phyloP scores from a whole-genome alignment of 805 yeast genomes.

The Ascoidea tarda region DNA sequence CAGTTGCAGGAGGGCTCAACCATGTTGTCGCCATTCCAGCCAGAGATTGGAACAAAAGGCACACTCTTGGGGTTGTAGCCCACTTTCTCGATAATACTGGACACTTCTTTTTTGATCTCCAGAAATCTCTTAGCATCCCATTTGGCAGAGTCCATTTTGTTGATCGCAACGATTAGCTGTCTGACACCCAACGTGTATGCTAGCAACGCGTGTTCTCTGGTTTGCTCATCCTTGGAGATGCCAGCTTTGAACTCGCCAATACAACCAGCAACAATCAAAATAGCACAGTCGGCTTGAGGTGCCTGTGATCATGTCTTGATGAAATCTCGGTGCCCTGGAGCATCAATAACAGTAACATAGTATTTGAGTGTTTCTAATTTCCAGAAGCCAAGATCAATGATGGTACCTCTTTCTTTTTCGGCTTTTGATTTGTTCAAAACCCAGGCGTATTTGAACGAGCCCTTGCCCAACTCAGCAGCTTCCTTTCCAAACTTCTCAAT shows the following conservation, averaged over 20 bases:
- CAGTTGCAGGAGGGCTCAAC: conserved; percentile 70
- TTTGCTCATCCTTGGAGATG: conserved; percentile 89
- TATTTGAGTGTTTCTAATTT: conserved; percentile 86
- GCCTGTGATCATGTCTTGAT: conserved; percentile 93
- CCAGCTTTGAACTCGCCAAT: conserved; percentile 93
- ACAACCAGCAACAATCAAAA: conserved; percentile 84
- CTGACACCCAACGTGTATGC: conserved; percentile 83
- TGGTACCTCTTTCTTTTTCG: conserved; percentile 95
- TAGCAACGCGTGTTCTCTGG: conserved; percentile 87
- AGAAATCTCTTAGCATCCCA: conserved; percentile 75
- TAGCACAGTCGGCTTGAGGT: conserved; percentile 92
- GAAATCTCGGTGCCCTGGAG: conserved; percentile 95
- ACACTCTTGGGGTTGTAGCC: conserved; percentile 76
- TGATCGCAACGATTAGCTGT: conserved; percentile 79
- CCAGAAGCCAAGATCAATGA: conserved; percentile 88
- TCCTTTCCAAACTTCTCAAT: conserved; percentile 97
- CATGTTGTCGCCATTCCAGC: conserved; percentile 92
- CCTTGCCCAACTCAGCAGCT: conserved; percentile 95
- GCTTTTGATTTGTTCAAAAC: conserved; percentile 91
- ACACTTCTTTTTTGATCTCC: conserved; percentile 61
- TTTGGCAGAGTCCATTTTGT: conserved; percentile 91
- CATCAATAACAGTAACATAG: conserved; percentile 85
- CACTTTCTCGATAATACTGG: conserved; percentile 72
- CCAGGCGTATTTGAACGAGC: conserved; percentile 98
- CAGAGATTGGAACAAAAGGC: conserved; percentile 84